Evolutionary conservation across 139 green algal species (phyloP).

Genomic region (Mychonastes homosphaera): DNA sequence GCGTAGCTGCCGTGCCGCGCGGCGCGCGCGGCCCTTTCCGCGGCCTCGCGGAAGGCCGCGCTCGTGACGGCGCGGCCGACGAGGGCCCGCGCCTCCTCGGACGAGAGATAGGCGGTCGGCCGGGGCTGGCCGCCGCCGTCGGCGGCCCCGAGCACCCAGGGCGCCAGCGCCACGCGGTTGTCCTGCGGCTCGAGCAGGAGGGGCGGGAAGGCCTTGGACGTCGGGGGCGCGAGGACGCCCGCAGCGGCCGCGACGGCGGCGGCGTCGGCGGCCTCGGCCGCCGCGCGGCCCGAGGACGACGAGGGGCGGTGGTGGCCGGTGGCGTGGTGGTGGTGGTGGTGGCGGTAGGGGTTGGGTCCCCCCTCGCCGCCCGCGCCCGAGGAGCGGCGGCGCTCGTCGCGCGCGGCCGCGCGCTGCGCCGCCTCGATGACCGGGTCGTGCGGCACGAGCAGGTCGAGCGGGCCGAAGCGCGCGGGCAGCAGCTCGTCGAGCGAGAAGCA

Average conservation of each 20-base stretch:
- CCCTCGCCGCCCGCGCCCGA: neutral
- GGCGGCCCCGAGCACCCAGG: conserved; percentile 56
- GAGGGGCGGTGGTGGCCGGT: neutral
- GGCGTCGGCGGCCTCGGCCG: too few species aligned
- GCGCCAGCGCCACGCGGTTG: conserved; percentile 33
- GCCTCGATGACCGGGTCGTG: neutral
- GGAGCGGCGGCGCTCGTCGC: neutral
- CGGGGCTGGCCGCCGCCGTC: conserved; percentile 34
- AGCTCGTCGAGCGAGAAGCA: conserved; percentile 45
- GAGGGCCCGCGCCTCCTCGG: neutral
- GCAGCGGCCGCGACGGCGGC: too few species aligned
- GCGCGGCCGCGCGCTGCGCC: neutral
- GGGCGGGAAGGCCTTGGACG: conserved; percentile 25
- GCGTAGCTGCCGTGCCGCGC: conserved; percentile 29
- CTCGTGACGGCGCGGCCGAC: neutral
- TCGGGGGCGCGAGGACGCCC: too few species aligned
- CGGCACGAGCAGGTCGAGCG: conserved; percentile 41
- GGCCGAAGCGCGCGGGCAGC: conserved; percentile 63
- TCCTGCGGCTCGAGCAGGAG: conserved; percentile 61
- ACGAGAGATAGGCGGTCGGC: neutral
- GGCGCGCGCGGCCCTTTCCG: neutral
- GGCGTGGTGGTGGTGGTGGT: neutral
- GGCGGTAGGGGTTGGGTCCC: neutral
- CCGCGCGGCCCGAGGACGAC: conserved; percentile 14
- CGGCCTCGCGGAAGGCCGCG: conserved; percentile 8